phyloP scores from a whole-genome alignment of 108 stramenopile genomes.

The Fragilariopsis cylindrus region DNA sequence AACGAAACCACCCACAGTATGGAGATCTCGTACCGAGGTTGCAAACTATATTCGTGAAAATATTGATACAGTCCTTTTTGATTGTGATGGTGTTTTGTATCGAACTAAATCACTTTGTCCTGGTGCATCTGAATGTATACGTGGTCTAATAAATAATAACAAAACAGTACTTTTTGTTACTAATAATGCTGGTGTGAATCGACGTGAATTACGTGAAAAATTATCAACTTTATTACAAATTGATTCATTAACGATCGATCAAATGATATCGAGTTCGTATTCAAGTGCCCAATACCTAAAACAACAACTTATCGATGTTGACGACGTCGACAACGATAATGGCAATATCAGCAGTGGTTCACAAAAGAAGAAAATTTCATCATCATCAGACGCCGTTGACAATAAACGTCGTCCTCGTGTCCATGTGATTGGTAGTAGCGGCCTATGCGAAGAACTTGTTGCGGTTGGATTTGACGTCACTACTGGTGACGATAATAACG shows the following conservation, averaged over 20 bases:
- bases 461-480: conserved; percentile 54
- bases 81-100: conserved; percentile 89
- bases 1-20: conserved; percentile 33
- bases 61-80: conserved; percentile 74
- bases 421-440: conserved; percentile 79
- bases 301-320: conserved; percentile 11
- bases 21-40: conserved; percentile 35
- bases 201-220: conserved; percentile 62
- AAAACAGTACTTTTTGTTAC: conserved; percentile 84
- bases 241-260: conserved; percentile 47
- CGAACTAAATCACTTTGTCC: conserved; percentile 67
- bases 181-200: conserved; percentile 78
- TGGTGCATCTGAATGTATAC: conserved; percentile 55
- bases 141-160: conserved; percentile 35
- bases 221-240: conserved; percentile 44
- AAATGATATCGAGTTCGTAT: conserved; percentile 76
- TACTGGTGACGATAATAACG: conserved; percentile 22
- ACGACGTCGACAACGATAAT: neutral
- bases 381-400: neutral
- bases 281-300: conserved; percentile 61
- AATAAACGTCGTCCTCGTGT: conserved; percentile 30
- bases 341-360: too few species aligned
- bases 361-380: neutral
- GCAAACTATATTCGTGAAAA: conserved; percentile 34
- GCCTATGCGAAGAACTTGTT: conserved; percentile 69